Evolutionary conservation across 768 basidiomycete species (phyloP), one percentile per base, ranked within the genome.

Genomic region (Tylopilus cervinicoccineus): DNA sequence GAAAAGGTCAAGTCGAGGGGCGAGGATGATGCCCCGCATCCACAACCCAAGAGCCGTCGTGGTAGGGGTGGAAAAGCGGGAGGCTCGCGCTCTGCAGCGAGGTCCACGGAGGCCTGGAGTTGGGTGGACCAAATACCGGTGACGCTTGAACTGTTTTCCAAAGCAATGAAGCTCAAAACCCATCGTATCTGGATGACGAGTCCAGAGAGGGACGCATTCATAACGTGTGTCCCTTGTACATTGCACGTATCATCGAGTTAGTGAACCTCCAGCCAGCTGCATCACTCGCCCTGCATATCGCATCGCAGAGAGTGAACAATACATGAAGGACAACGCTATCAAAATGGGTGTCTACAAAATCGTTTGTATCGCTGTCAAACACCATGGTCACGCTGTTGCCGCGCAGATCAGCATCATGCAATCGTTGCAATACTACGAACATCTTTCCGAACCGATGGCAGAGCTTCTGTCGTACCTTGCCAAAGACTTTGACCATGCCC

Each of bases 351-450:
- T 89, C 13, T 92, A 88, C 75, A 89, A 92, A 58, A 82, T 93
- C 55, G 83, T 97, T 46, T 97, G 93, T 66, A 70, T 86, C 42
- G 86, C 95, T 0, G 92, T 97, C 51, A 98, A 97, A 63, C 81
- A 87, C 57, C 93, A 97, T 53, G 82, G 79, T 4, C 94, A 97
- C 56, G 75, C 79, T 2, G 79, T 88, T 52, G 83, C 84, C 19
- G 89, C 90, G 0, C 93, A 95, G 61, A 94, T 88, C 51, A 80
- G 78, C 52, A 89, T 99, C 67, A 88, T 95, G 69, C 93, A 96
- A 62, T 83, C 80, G 39, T 73, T 99, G 13, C 93, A 94, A 51
- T 95, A 94, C 67, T 91, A 84, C 56, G 96, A 99, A 57, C 95
- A 98, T 61, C 79, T 96, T 19, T 82, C 90, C 0, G 95, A 98